Conservation (phyloP, 2,329 filamentous ascomycete species). For the Drechslerella stenobrocha region DNA sequence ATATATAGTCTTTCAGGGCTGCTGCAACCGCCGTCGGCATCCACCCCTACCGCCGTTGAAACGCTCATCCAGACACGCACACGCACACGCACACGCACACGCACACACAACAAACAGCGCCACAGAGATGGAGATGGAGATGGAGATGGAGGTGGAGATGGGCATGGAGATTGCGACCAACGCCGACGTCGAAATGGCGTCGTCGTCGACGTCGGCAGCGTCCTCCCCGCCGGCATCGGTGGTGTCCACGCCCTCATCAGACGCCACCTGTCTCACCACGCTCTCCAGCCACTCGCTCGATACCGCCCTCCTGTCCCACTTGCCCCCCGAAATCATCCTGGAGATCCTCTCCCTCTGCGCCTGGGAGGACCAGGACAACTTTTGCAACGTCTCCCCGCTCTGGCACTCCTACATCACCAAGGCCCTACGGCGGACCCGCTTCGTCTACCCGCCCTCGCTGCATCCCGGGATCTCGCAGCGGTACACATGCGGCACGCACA, state of each 20-base stretch:
- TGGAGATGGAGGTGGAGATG: conserved; percentile 45
- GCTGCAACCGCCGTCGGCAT: no score
- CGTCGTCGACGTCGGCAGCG: no score
- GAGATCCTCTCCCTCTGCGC: conserved; percentile 48
- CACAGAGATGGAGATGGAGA: background rate
- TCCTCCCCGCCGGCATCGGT: background rate
- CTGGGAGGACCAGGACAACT: conserved; percentile 46
- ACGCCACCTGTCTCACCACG: conserved; percentile 36
- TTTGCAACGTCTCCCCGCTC: conserved; percentile 46
- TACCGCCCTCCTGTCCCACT: conserved; percentile 18
- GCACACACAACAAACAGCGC: background rate
- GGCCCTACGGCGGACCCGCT: conserved; percentile 41
- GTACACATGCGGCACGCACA: conserved; percentile 42
- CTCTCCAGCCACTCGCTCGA: conserved; percentile 15
- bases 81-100: background rate
- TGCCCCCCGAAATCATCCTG: conserved; percentile 46
- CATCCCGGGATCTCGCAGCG: conserved; percentile 12
- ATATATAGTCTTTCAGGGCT: no score
- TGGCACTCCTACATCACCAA: conserved; percentile 47
- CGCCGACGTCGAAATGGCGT: no score
- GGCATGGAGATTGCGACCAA: conserved; percentile 14
- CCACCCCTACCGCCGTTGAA: background rate
- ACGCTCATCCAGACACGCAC: background rate
- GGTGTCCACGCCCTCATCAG: conserved; percentile 32
- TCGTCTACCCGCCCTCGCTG: conserved; percentile 22